Base-by-base conservation (phyloP, 2,329 filamentous ascomycete genomes). In the Botryotinia convoluta region DNA sequence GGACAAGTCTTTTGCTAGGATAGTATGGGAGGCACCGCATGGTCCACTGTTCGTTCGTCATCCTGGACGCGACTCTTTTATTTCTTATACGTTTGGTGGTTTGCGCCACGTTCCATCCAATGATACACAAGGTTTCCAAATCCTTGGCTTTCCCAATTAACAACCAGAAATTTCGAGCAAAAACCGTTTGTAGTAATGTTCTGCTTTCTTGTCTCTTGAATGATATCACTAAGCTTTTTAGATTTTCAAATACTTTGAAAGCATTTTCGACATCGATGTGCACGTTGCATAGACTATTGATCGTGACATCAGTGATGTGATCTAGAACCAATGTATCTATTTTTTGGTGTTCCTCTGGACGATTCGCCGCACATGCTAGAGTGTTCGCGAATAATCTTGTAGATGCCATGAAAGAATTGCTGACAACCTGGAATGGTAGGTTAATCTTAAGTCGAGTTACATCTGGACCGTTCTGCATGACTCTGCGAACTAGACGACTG, bases 341-440 rank as follows among this genome's bases (percentile, higher is more conserved):
- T 4, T 78, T 72, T 45, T 80, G 79, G 69, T 83, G 82, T 72
- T 86, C 85, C 72, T 86, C 83, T 1, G 83, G 82, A 10, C 86
- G 82, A 44, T 81, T 79, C 4, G 83, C 83, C 69, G 88, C 80
- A 5, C 84, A 85, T 74, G 86, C 85, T 73, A 88, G 80, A 5
- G 84, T 86, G 72, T 86, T 87, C 69, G 85, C 86, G 26, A 88
- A 80, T n/a, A 88, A 83, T 76, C 86, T 83, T 16, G 86, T 88
- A 29, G 85, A 83, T 61, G 85, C 84, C 73, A 83, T 82, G 74
- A 83, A 85, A 74, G 84, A 81, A 16, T 81, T 81, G 26, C 84
- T 84, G 18, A 87, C 82, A 14, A 88, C 81, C 76, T 87, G 85
- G 74, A 86, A 87, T 4, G 86, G 86, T 8, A 88, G 83, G 74